Base-by-base conservation (phyloP, 169 alveolate species). In the Eimeria praecox region DNA sequence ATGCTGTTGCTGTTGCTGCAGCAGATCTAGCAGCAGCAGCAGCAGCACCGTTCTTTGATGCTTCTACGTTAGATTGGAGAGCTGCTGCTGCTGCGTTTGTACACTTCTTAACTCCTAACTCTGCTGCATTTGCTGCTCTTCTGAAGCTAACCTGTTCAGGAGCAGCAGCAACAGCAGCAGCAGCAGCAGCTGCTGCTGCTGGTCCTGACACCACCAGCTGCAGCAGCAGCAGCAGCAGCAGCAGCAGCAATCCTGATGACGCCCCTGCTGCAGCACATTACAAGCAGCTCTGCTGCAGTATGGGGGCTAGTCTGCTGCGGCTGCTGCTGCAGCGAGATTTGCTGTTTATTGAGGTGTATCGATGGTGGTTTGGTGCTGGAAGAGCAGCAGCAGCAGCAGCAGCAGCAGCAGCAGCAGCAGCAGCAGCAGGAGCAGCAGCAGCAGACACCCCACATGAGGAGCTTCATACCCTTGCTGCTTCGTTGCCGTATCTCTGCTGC, bases 251-350 rank as follows among this genome's bases (percentile, higher is more conserved):
- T 69, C 6, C 71, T 85, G 94, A 66, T n/a, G 94, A 66, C 24
- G 44, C 85, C 16, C 86, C 85, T 59, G 85, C 64, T 62, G 94
- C 94, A 88, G 82, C 69, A 16, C 56, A 69, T n/a, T 64, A 82
- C 66, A 46, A 71, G 14, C 94, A 83, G 69, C 93, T 80, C 59
- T 77, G 82, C 90, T 73, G 80, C 83, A 64, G 59, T n/a, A 44
- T 93, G 73, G 96, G 96, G 40, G 56, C 69, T 18, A 52, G 46
- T 49, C 18, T 93, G 82, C 89, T 93, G 88, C 96, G 96, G 33
- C 46, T 93, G 38, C 90, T 83, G 80, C 90, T 93, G 86, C 96
- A 93, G 96, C 87, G 96, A 16, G 96, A 93, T 18, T 40, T 69
- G 62, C 94, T 93, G 38, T 93, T 83, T 52, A 59, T 93, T 46